phyloP scores from a whole-genome alignment of 495 filamentous ascomycete species.

The Talaromyces ruber region DNA sequence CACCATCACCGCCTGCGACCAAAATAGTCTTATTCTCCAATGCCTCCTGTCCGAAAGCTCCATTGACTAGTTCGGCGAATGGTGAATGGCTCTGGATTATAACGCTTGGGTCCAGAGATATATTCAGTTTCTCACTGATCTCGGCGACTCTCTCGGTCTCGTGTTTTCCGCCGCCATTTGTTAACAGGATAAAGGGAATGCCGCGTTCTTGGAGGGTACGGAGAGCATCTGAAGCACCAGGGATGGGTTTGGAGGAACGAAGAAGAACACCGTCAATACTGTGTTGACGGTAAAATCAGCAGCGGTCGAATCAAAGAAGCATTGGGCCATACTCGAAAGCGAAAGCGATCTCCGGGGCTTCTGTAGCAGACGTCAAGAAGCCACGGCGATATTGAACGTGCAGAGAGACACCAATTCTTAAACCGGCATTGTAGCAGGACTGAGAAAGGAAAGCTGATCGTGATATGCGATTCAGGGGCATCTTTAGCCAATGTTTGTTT shows the following conservation, averaged over 20 bases:
- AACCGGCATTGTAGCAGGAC: neutral
- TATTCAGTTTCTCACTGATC: conserved; percentile 52
- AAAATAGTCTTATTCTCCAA: conserved; percentile 66
- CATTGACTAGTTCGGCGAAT: conserved; percentile 49
- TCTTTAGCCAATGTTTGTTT: neutral
- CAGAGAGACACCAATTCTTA: neutral
- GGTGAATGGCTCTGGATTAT: conserved; percentile 84
- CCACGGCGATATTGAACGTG: conserved; percentile 10
- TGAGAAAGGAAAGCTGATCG: neutral
- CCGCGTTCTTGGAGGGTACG: conserved; percentile 55
- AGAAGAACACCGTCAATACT: conserved; percentile 96
- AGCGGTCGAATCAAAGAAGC: neutral
- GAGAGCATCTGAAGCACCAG: conserved; percentile 74
- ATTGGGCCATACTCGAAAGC: conserved; percentile 64
- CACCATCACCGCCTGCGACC: conserved; percentile 73
- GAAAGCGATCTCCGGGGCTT: conserved; percentile 62
- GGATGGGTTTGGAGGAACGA: conserved; percentile 70
- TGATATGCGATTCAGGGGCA: neutral
- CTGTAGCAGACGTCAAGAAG: conserved; percentile 22
- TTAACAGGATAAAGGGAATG: conserved; percentile 80
- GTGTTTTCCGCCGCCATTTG: conserved; percentile 78
- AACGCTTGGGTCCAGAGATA: conserved; percentile 52
- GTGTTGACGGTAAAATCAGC: conserved; percentile 6
- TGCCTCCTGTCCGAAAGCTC: conserved; percentile 22
- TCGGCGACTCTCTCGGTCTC: conserved; percentile 64